Percentiles rank a stretch among this genome's conserved stretches.
These are phyloP conservation scores for Musa schizocarpa DNA, from an alignment of 176 grass and related monocot species.

Conservation along the genomic window DNA sequence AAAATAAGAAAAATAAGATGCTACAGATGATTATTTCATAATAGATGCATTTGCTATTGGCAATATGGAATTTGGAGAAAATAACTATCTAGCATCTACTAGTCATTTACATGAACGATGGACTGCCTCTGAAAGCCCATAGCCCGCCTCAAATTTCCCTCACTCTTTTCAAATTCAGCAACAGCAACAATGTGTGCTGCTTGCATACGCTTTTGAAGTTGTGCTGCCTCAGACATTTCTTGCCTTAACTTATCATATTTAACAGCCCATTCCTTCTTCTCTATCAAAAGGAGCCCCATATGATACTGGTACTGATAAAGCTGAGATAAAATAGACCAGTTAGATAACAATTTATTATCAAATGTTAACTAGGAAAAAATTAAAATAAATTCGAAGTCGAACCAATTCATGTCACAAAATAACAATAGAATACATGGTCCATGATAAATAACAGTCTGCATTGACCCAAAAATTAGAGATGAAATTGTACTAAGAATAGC, in stretches of 20 bases:
- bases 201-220: conserved; percentile 64
- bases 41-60: too few relatives aligned
- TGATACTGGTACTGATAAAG: conserved; percentile 88
- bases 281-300: conserved; percentile 90
- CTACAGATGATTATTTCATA: not conserved
- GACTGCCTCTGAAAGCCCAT: conserved; percentile 79
- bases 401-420: too few relatives aligned
- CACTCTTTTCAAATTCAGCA: conserved; percentile 63
- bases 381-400: not conserved
- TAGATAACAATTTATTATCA: not conserved
- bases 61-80: not conserved
- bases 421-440: too few relatives aligned
- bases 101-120: conserved; percentile 51
- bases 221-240: conserved; percentile 40
- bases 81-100: conserved; percentile 9
- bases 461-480: too few relatives aligned
- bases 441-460: too few relatives aligned
- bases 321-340: conserved; percentile 20
- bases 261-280: conserved; percentile 71
- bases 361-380: conserved; percentile 15
- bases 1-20: not conserved
- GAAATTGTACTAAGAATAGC: too few relatives aligned
- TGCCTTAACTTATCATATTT: conserved; percentile 55
- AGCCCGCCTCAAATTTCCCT: conserved; percentile 49
- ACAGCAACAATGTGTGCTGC: conserved; percentile 52